Conservation (phyloP, 257 asterid species). For the Nicotiana knightiana region DNA sequence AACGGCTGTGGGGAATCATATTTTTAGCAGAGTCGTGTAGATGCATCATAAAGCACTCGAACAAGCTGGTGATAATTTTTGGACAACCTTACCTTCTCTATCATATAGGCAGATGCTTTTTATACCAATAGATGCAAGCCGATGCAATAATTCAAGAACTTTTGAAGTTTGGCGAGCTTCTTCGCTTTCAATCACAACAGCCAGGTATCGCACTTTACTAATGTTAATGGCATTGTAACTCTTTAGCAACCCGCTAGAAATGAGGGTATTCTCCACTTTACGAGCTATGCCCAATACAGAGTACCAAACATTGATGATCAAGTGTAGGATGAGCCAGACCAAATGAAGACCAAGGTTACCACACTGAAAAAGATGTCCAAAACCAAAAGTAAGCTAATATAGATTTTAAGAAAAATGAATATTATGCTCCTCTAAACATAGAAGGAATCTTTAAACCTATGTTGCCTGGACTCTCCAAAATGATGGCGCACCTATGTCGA, state of each 20-base stretch:
- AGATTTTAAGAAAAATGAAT: background rate
- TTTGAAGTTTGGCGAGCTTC: conserved; percentile 67
- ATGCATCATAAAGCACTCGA: background rate
- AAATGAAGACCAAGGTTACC: conserved; percentile 43
- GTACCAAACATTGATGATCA: conserved; percentile 61
- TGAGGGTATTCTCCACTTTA: conserved; percentile 63
- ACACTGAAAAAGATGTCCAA: conserved; percentile 29
- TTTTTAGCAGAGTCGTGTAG: conserved; percentile 9
- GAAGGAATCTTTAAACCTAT: background rate
- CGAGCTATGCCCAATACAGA: conserved; percentile 35
- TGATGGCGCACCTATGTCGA: too few species aligned
- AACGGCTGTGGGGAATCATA: conserved; percentile 12
- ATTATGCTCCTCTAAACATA: background rate
- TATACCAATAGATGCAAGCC: conserved; percentile 66
- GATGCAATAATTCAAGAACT: conserved; percentile 61
- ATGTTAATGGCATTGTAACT: conserved; percentile 47
- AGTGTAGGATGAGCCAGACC: conserved; percentile 63
- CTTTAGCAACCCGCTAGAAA: conserved; percentile 51
- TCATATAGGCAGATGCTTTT: conserved; percentile 77
- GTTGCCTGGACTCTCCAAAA: too few species aligned
- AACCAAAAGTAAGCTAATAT: conserved; percentile 18
- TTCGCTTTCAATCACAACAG: conserved; percentile 82
- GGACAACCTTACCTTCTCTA: conserved; percentile 52
- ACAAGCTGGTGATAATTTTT: conserved; percentile 1
- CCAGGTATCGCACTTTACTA: conserved; percentile 70